These are phyloP conservation scores for Globisporangium sylvaticum DNA, from an alignment of 352 stramenopile genomes.

Conservation along the genomic window DNA sequence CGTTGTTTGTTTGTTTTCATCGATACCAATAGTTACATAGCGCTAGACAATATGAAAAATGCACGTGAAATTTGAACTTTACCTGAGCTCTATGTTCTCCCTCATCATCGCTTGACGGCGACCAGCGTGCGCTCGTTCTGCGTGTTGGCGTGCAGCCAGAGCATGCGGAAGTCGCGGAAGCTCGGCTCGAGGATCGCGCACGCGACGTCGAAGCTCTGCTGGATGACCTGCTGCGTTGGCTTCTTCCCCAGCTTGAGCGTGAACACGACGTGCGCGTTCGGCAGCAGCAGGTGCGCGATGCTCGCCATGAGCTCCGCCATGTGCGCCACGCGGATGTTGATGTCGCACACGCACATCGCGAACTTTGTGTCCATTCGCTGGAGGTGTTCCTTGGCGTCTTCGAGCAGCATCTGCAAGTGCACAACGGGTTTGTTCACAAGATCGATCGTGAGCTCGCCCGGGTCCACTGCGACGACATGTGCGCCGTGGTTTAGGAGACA, in stretches of 20 bases:
- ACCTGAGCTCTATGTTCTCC: neutral
- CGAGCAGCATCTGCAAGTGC: conserved; percentile 39
- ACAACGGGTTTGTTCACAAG: conserved; percentile 24
- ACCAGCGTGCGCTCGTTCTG: conserved; percentile 46
- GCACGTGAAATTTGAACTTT: neutral
- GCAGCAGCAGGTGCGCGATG: conserved; percentile 20
- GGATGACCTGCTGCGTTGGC: conserved; percentile 21
- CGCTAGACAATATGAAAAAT: conserved; percentile 1
- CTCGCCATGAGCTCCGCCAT: conserved; percentile 28
- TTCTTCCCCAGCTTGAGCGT: conserved; percentile 41
- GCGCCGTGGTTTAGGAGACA: conserved; percentile 39
- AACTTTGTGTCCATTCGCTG: conserved; percentile 26
- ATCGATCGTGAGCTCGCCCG: conserved; percentile 39
- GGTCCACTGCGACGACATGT: conserved; percentile 47
- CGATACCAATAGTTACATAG: conserved; percentile 3
- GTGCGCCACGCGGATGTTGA: conserved; percentile 31
- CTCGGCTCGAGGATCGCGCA: conserved; percentile 4
- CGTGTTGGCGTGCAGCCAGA: conserved; percentile 42
- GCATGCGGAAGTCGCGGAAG: conserved; percentile 21
- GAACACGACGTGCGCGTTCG: conserved; percentile 23
- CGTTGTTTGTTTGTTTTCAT: neutral
- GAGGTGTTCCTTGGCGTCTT: conserved; percentile 29
- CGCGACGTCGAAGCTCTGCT: conserved; percentile 16
- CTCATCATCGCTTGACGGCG: conserved; percentile 18
- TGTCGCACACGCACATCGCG: conserved; percentile 43